Evolutionary conservation across 2,329 filamentous ascomycete genomes (phyloP), one percentile per base, ranked within the genome.

Genomic region (Beauveria rudraprayagi): DNA sequence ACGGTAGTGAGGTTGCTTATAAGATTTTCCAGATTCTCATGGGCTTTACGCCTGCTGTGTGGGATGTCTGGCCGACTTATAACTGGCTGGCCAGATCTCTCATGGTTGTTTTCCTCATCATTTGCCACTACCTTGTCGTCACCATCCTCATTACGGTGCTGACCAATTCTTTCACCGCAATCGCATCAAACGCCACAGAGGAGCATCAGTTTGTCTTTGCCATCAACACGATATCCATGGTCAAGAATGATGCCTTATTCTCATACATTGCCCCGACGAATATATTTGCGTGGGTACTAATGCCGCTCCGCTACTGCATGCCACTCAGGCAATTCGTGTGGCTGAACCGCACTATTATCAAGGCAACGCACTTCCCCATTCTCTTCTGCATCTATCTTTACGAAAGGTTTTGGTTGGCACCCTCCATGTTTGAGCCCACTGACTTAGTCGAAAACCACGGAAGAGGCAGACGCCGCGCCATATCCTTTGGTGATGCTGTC

Each of bases 201-300:
- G 93, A 97, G 74, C 92, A 97, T 64, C 85, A 87, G 78, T 97
- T 96, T 70, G 76, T 97, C 2, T 97, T 97, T 70, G 93, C 93
- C 0, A 92, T 97, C 72, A 97, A 97, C 70, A 95, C 93, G 5
- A 96, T 97, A 55, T 95, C 91, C 5, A 95, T 96, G 90, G 93
- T 97, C 66, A 97, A 97, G 73, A 96, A 94, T n/a, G 93, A 97
- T 71, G 90, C 92, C 0, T 78, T 97, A 0, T 97, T 97, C 77
- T 95, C 91, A 3, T 97, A 97, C 71, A 84, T 97, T 63, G 90
- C 93, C 1, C 93, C 93, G 0, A 88, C 90, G 16, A 97, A 97
- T 70, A 89, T 97, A 34, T 83, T 97, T 64, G 92, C 91, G 1
- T 97, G 92, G 93, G 71, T 93, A 0, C 78, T 96, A 30, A 92